Evolutionary conservation across 2,329 filamentous ascomycete species (phyloP).

Genomic region (Xylaria sp.): DNA sequence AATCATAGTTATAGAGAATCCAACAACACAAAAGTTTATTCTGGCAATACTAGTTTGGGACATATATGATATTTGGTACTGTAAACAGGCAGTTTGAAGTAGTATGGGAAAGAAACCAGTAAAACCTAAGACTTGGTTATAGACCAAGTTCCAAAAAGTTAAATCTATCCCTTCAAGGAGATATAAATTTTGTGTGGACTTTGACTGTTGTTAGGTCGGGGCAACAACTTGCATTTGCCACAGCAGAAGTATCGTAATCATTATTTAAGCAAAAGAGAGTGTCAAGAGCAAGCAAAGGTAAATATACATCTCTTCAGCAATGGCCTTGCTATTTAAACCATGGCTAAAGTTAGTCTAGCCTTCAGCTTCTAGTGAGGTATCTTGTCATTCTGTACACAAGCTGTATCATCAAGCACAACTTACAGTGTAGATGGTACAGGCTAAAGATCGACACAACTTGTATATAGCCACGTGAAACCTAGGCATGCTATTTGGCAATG

Average conservation of each 20-base stretch:
- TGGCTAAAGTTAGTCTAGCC: not conserved
- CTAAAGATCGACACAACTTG: constrained; percentile 23
- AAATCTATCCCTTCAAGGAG: no score
- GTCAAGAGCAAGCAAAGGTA: not conserved
- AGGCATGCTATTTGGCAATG: constrained; percentile 32
- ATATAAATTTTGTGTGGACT: no score
- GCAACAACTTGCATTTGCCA: not conserved
- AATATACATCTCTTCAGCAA: not conserved
- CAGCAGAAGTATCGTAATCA: not conserved
- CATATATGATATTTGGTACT: no score
- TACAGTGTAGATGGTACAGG: constrained; percentile 7
- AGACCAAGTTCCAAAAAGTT: no score
- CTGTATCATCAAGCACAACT: not conserved
- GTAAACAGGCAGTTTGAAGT: no score
- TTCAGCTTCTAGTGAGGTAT: not conserved
- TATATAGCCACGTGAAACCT: constrained; percentile 21
- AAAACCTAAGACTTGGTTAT: no score
- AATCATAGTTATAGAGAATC: not conserved
- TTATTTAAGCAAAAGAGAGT: not conserved
- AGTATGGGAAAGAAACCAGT: no score
- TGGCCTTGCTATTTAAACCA: not conserved
- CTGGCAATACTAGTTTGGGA: not conserved
- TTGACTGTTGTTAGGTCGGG: no score
- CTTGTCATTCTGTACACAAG: not conserved
- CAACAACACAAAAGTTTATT: not conserved